Percentiles rank a stretch among this genome's conserved stretches.
Evolutionary conservation across 176 grass and related monocot species (phyloP).

Genomic region (Carex littledalei): DNA sequence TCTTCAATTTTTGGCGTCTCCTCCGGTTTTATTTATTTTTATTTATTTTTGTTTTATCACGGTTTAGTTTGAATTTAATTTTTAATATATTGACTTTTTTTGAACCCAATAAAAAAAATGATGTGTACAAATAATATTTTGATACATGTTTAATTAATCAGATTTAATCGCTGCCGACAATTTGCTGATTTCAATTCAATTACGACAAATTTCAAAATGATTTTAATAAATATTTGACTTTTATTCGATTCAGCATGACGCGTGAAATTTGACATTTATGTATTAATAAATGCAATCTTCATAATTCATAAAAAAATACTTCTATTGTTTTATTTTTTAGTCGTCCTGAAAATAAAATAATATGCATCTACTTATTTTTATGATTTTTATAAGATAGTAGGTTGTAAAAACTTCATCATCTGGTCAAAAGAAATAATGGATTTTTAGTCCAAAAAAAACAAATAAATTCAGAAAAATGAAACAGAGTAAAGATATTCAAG

Average conservation of each 20-base stretch:
- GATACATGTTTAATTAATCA: background rate
- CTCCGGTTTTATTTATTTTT: background rate
- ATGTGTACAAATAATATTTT: background rate
- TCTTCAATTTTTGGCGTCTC: conserved; percentile 14
- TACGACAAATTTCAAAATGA: background rate
- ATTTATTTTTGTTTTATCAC: background rate
- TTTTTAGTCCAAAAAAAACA: too few relatives aligned
- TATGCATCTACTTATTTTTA: too few relatives aligned
- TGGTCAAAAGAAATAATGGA: too few relatives aligned
- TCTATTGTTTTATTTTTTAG: too few relatives aligned
- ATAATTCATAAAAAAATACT: too few relatives aligned
- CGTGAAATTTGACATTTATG: background rate
- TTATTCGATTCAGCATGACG: background rate
- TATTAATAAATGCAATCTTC: background rate
- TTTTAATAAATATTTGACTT: conserved; percentile 5
- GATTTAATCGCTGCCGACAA: background rate
- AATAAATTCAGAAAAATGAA: too few relatives aligned
- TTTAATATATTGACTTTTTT: background rate
- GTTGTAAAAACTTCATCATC: too few relatives aligned
- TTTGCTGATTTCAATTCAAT: background rate
- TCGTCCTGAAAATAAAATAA: too few relatives aligned
- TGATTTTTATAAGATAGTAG: too few relatives aligned
- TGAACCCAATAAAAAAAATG: background rate
- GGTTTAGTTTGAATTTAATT: background rate
- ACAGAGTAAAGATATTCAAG: too few relatives aligned